phyloP scores from a whole-genome alignment of 73 alveolate genomes.

The Paramecium sonneborni region DNA sequence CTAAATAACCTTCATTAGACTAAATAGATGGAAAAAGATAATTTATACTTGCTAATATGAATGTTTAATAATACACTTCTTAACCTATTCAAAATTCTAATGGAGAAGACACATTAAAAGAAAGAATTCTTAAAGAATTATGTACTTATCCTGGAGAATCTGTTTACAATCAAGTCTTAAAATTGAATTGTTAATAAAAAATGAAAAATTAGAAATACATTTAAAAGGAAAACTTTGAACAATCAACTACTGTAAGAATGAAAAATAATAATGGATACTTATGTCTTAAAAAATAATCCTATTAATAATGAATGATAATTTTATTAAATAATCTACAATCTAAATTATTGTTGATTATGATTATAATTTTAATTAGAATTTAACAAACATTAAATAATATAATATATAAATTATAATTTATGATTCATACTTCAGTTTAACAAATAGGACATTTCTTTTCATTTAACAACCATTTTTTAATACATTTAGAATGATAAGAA shows the following conservation, averaged over 20 bases:
- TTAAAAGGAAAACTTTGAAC: background rate
- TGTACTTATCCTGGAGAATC: slow-evolving; percentile 40
- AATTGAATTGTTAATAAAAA: background rate
- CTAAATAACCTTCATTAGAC: background rate
- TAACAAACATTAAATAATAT: too few species aligned
- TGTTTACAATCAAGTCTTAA: background rate
- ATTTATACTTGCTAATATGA: background rate
- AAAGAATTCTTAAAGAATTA: background rate
- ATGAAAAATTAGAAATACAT: background rate
- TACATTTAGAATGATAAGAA: slow-evolving; percentile 53
- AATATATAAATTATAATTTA: background rate
- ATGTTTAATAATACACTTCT: background rate
- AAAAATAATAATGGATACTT: background rate
- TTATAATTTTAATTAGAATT: too few species aligned
- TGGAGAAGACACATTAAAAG: background rate
- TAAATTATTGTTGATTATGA: too few species aligned
- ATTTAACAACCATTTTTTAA: slow-evolving; percentile 49
- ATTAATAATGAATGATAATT: background rate
- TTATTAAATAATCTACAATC: background rate
- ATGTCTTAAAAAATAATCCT: background rate
- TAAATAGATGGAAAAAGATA: slow-evolving; percentile 48
- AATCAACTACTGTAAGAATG: background rate
- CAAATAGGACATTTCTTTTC: slow-evolving; percentile 69
- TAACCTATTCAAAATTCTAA: background rate
- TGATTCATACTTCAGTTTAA: slow-evolving; percentile 46